Conservation (phyloP, 768 basidiomycete species). For the Crassisporium funariophilum region DNA sequence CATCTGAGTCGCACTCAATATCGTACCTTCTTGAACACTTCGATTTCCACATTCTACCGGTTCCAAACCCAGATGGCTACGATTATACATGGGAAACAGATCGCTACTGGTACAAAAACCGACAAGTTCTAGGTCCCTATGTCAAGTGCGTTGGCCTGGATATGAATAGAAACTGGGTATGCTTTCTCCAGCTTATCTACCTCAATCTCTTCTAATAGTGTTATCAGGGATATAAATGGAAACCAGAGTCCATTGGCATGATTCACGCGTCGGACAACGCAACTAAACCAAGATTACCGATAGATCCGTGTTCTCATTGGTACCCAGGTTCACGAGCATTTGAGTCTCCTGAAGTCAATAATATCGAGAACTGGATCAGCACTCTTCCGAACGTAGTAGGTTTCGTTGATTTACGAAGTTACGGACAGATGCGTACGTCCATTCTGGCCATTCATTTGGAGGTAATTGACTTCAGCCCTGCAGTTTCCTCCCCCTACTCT, state of each 20-base stretch:
- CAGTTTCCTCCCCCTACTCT: slow-evolving; percentile 81
- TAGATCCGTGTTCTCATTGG: slow-evolving; percentile 71
- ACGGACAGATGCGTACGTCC: slow-evolving; percentile 78
- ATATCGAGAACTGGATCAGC: slow-evolving; percentile 68
- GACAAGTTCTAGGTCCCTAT: slow-evolving; percentile 51
- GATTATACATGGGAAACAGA: slow-evolving; percentile 72
- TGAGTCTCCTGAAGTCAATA: slow-evolving; percentile 75
- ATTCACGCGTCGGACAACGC: slow-evolving; percentile 11
- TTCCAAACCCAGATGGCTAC: slow-evolving; percentile 75
- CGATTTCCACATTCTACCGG: slow-evolving; percentile 69
- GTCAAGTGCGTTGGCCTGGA: slow-evolving; percentile 70
- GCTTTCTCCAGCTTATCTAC: slow-evolving; percentile 7
- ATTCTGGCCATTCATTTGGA: not conserved
- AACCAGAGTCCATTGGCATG: slow-evolving; percentile 31
- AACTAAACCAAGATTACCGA: slow-evolving; percentile 26
- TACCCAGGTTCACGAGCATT: slow-evolving; percentile 77
- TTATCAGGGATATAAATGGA: slow-evolving; percentile 75
- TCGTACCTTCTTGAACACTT: slow-evolving; percentile 52
- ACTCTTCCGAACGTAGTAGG: slow-evolving; percentile 54
- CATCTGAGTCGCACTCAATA: slow-evolving; percentile 48
- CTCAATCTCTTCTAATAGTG: slow-evolving; percentile 3
- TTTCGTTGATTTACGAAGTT: slow-evolving; percentile 78
- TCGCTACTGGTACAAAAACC: slow-evolving; percentile 79
- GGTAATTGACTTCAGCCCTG: not conserved
- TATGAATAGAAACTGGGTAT: slow-evolving; percentile 74